Percentiles rank a stretch among this genome's conserved stretches.
Conservation (phyloP, 2,329 filamentous ascomycete species). For the Davidsoniella australis region DNA sequence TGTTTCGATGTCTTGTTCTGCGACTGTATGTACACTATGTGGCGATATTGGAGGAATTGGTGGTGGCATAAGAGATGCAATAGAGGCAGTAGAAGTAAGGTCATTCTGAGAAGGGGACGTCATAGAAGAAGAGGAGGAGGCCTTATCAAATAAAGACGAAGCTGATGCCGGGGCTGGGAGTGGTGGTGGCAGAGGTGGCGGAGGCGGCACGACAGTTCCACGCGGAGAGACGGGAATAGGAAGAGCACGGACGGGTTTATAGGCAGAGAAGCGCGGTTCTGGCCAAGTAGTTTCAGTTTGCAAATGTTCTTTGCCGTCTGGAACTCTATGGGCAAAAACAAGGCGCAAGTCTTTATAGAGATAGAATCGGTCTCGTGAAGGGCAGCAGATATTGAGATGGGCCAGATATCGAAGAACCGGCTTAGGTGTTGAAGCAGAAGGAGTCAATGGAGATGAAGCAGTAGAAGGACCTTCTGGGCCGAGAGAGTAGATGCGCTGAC, state of each 20-base stretch:
- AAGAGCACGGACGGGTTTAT: conserved; percentile 20
- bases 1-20: too few relatives aligned
- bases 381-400: conserved; percentile 84
- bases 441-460: not conserved
- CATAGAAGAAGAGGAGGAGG: too few relatives aligned
- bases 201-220: too few relatives aligned
- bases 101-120: too few relatives aligned
- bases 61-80: too few relatives aligned
- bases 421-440: conserved; percentile 20
- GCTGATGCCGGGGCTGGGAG: too few relatives aligned
- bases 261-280: conserved; percentile 70
- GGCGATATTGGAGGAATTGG: too few relatives aligned
- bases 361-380: conserved; percentile 67
- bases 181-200: too few relatives aligned
- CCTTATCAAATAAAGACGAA: too few relatives aligned
- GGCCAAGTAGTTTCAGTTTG: conserved; percentile 79
- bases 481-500: conserved; percentile 82
- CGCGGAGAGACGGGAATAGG: too few relatives aligned
- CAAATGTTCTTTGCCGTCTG: conserved; percentile 85
- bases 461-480: conserved; percentile 23
- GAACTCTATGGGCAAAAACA: conserved; percentile 91
- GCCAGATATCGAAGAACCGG: conserved; percentile 77
- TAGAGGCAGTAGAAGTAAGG: too few relatives aligned
- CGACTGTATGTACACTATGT: too few relatives aligned
- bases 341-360: conserved; percentile 85